Evolutionary conservation across 192 early-diverging fungal genomes (phyloP).

Genomic region (Entomortierella beljakovae): DNA sequence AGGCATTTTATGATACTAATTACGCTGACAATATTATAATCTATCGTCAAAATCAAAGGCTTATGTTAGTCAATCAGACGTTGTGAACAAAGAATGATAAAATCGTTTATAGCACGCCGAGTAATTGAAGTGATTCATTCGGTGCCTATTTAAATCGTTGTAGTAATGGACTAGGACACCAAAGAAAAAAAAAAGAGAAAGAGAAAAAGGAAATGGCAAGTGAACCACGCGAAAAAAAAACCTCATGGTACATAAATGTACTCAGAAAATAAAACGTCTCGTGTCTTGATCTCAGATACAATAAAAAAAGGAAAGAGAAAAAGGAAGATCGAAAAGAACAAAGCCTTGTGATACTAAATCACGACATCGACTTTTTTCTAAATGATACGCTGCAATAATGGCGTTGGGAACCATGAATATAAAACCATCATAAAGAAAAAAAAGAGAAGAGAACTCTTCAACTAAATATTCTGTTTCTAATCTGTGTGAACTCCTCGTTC

Average conservation of each 20-base stretch:
- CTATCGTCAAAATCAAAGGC: not conserved
- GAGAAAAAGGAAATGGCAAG: not conserved
- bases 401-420: too few species aligned
- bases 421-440: not conserved
- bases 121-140: constrained; percentile 7
- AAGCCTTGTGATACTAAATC: too few species aligned
- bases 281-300: not conserved
- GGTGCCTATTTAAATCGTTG: constrained; percentile 26
- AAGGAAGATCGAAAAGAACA: not conserved
- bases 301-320: not conserved
- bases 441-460: not conserved
- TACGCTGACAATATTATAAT: too few species aligned
- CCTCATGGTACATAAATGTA: not conserved
- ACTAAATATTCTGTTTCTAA: not conserved
- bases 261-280: too few species aligned
- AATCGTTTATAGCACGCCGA: not conserved
- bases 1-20: too few species aligned
- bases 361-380: too few species aligned
- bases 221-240: not conserved
- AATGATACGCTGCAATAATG: too few species aligned
- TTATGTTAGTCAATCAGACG: not conserved
- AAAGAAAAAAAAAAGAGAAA: not conserved
- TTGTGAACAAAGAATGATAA: not conserved
- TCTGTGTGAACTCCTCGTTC: not conserved
- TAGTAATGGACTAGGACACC: not conserved